Evolutionary conservation across 2,329 filamentous ascomycete species (phyloP), one percentile per base, ranked within the genome.

Genomic region (Fusarium armeniacum): DNA sequence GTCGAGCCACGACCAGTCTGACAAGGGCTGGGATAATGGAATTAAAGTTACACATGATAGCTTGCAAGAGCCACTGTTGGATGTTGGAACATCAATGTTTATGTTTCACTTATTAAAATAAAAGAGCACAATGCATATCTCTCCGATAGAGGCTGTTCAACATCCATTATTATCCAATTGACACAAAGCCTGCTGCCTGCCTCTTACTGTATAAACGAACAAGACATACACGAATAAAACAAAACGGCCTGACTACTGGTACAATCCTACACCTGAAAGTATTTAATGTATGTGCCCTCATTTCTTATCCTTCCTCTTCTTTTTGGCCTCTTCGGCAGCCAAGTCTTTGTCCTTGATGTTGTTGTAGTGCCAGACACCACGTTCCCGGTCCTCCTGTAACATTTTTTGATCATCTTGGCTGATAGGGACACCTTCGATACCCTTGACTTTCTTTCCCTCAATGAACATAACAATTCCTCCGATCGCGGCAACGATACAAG

Each of bases 361-460:
- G 45, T 81, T 81, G 75, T 84, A 89, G 73, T 90, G 88, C 46
- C 80, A 81, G 22, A 90, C 83, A 3, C 88, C 88, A 58, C 82
- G 70, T 70, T 88, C 86, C 65, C 81, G 81, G 69, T 90, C 88
- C 11, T 76, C 77, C 20, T 81, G 81, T 33, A 90, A 78, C 52
- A 81, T 82, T 65, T 83, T 80, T 38, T 81, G 73, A 69, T 91
- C 88, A 70, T 82, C 81, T 49, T 87, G 84, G 13, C 83, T 85
- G n/a, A 91, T 80, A 4, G 88, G 86, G 16, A 93, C 88, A 2
- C 91, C 91, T 76, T 94, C 92, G 43, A 93, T 84, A 30, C 83
- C 81, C 81, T 93, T 94, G 32, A 93, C 87, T 50, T 84, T 85
- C 76, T 89, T 91, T 10, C 91, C 91, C 77, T 96, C 92, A 24